phyloP scores from a whole-genome alignment of 305 asterid species.

The Fraxinus sp. region DNA sequence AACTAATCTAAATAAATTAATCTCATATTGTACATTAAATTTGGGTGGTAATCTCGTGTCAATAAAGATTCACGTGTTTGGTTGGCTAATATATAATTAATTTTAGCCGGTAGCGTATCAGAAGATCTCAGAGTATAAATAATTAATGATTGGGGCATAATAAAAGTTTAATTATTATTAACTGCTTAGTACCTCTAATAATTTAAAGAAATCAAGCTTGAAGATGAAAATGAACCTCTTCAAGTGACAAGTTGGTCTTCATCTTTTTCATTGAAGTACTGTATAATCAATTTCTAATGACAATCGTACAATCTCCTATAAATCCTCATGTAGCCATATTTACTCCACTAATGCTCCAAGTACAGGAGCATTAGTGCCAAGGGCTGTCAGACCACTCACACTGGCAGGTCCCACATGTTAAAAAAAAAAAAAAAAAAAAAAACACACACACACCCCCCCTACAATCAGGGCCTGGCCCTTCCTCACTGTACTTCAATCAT shows the following conservation, averaged over 20 bases:
- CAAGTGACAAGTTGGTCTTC: background rate
- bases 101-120: background rate
- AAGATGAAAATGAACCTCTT: background rate
- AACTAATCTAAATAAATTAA: background rate
- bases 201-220: background rate
- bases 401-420: no score
- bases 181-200: background rate
- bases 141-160: background rate
- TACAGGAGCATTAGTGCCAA: no score
- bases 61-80: background rate
- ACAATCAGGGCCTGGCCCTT: no score
- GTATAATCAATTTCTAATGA: background rate
- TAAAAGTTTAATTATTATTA: background rate
- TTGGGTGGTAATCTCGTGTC: background rate
- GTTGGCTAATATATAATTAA: background rate
- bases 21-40: background rate
- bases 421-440: no score
- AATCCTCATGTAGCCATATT: no score
- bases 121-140: background rate
- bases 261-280: background rate
- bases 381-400: no score
- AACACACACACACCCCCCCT: no score
- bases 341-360: no score
- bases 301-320: no score
- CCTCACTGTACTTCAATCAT: no score